Percentiles rank a stretch among this genome's conserved stretches.
Evolutionary conservation across 768 basidiomycete genomes (phyloP).

Genomic region (Tylopilus plumbeoviolaceoides): DNA sequence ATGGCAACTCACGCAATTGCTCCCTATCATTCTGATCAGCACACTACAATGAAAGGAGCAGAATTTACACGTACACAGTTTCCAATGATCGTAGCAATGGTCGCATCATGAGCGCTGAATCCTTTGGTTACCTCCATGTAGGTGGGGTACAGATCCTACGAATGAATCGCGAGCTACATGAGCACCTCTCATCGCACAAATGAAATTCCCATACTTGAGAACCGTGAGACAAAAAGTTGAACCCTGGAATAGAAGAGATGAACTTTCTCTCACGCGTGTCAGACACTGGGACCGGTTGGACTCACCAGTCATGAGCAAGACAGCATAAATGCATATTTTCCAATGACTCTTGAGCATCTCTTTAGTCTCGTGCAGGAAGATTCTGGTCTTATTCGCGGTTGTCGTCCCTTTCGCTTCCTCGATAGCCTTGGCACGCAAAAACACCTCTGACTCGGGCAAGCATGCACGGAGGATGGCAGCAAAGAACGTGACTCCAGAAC

Average conservation of each 20-base stretch:
- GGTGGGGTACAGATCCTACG: conserved; percentile 71
- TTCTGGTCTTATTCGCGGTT: conserved; percentile 50
- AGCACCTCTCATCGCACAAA: not conserved
- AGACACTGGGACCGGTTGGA: not conserved
- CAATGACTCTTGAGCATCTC: conserved; percentile 81
- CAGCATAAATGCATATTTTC: conserved; percentile 77
- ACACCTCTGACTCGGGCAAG: conserved; percentile 77
- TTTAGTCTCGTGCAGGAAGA: conserved; percentile 70
- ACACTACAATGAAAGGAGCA: not conserved
- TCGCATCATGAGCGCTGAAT: conserved; percentile 54
- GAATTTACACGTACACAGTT: conserved; percentile 47
- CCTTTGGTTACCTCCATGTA: conserved; percentile 63
- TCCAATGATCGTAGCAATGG: conserved; percentile 79
- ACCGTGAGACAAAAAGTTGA: conserved; percentile 78
- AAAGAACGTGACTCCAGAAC: conserved; percentile 61
- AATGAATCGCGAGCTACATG: not conserved
- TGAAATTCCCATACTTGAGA: conserved; percentile 42
- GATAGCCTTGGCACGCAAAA: conserved; percentile 59
- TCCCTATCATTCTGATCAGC: conserved; percentile 29
- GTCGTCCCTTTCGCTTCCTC: conserved; percentile 40
- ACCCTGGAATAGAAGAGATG: conserved; percentile 36
- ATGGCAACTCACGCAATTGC: conserved; percentile 39
- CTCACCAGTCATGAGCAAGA: conserved; percentile 69
- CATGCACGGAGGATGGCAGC: conserved; percentile 62
- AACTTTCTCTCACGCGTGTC: not conserved